Evolutionary conservation across 257 asterid species (phyloP).

Genomic region (Nicotiana tomentosiformis): DNA sequence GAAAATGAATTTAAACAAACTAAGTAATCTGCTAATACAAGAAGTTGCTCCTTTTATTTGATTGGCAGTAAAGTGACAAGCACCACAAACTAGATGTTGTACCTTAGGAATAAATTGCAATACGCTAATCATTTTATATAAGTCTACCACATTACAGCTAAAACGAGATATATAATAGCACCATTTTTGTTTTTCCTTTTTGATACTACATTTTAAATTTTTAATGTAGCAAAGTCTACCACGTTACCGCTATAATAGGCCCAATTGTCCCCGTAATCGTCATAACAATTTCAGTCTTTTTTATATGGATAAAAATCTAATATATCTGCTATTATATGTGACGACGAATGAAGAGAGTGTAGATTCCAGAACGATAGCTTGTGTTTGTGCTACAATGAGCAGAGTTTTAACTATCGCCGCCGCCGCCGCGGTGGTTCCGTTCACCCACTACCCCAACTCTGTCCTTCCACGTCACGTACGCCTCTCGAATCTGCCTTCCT

Average conservation of each 20-base stretch:
- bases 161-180: too few relatives aligned
- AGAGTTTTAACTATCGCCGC: constrained; percentile 16
- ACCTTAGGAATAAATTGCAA: too few relatives aligned
- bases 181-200: too few relatives aligned
- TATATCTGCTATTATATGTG: neutral
- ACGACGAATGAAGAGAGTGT: neutral
- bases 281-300: neutral
- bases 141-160: too few relatives aligned
- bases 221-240: too few relatives aligned
- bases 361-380: neutral
- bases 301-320: neutral
- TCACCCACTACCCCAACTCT: constrained; percentile 2
- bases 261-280: neutral
- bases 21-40: too few relatives aligned
- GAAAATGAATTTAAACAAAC: too few relatives aligned
- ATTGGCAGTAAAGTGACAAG: neutral
- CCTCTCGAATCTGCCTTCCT: neutral
- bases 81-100: neutral
- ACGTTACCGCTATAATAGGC: too few relatives aligned
- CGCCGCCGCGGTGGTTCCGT: constrained; percentile 17
- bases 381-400: constrained; percentile 18
- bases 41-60: neutral
- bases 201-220: too few relatives aligned
- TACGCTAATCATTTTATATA: too few relatives aligned
- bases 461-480: constrained; percentile 10